Conservation (phyloP, 163 green algal species). For the Chlorella variabilis region DNA sequence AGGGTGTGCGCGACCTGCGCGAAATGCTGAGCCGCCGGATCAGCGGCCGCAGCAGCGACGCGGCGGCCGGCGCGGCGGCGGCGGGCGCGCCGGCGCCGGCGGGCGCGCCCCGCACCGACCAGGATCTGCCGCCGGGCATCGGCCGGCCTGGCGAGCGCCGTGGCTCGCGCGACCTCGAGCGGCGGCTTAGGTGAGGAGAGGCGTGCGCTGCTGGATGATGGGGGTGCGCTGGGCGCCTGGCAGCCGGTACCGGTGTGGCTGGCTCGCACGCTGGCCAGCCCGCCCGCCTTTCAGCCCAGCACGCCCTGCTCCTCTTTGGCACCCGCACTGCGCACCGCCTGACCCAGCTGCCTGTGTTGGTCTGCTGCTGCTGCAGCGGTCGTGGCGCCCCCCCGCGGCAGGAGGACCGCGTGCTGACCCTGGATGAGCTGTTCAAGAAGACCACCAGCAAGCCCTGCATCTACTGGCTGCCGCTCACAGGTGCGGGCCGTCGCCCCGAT, state of each 20-base stretch:
- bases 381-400: neutral
- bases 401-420: constrained; percentile 24
- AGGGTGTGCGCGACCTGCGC: constrained; percentile 42
- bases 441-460: constrained; percentile 78
- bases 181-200: neutral
- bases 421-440: constrained; percentile 79
- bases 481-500: neutral
- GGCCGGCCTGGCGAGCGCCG: neutral
- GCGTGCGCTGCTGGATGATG: neutral
- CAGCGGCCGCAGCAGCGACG: neutral
- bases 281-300: too few species aligned
- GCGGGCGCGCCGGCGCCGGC: constrained; percentile 5
- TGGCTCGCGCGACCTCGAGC: neutral
- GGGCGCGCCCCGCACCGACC: neutral
- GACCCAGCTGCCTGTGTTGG: too few species aligned
- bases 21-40: constrained; percentile 42
- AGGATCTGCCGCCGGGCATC: neutral
- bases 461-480: constrained; percentile 87
- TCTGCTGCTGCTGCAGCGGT: neutral
- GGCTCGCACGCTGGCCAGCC: too few species aligned
- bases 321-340: too few species aligned
- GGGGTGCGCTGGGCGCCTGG: too few species aligned
- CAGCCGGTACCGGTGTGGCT: too few species aligned
- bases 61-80: neutral
- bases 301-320: too few species aligned